These are phyloP conservation scores for Penicillium macrosclerotiorum DNA, from an alignment of 495 filamentous ascomycete species.

Conservation along the genomic window DNA sequence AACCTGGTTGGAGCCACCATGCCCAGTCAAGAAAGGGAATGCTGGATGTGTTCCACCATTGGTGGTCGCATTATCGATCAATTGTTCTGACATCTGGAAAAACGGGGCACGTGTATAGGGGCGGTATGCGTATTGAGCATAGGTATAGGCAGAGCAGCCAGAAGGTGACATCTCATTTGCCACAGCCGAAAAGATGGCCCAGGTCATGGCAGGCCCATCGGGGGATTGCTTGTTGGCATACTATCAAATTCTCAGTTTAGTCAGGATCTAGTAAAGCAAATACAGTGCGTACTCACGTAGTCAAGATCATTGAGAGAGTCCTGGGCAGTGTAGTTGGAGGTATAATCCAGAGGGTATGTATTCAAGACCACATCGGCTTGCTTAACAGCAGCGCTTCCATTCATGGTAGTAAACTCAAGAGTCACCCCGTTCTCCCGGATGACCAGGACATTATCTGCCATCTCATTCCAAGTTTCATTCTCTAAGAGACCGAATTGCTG, in stretches of 20 bases:
- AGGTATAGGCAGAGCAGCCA: constrained; percentile 63
- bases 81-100: constrained; percentile 64
- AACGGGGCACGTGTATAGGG: constrained; percentile 51
- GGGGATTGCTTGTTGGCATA: constrained; percentile 63
- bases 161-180: constrained; percentile 57
- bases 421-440: constrained; percentile 61
- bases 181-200: constrained; percentile 61
- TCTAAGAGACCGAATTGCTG: constrained; percentile 51
- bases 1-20: constrained; percentile 63
- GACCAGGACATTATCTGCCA: constrained; percentile 53
- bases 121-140: constrained; percentile 59
- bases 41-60: constrained; percentile 70
- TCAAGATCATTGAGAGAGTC: constrained; percentile 55
- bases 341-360: constrained; percentile 57
- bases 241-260: constrained; percentile 17
- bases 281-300: constrained; percentile 41
- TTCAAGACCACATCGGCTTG: constrained; percentile 64
- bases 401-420: constrained; percentile 68
- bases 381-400: constrained; percentile 60
- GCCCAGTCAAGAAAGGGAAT: constrained; percentile 66
- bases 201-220: constrained; percentile 66
- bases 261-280: not conserved
- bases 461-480: constrained; percentile 52
- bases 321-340: constrained; percentile 49
- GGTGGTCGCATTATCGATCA: constrained; percentile 58